phyloP scores from a whole-genome alignment of 305 asterid genomes.

The Ruellia speciosa region DNA sequence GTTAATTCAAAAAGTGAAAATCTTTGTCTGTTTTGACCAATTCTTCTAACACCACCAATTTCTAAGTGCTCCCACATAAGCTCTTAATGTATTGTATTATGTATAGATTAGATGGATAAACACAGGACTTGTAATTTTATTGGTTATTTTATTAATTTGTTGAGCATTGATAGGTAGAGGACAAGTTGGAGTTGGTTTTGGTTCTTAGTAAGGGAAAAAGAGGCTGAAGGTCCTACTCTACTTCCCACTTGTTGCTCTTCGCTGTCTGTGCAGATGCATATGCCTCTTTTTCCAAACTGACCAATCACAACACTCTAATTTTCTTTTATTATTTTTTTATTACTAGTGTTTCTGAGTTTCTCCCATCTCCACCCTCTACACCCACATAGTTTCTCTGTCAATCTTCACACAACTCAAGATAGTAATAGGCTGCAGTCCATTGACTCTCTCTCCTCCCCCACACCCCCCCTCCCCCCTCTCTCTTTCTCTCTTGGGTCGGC shows the following conservation, averaged over 20 bases:
- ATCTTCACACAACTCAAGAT: slow-evolving; percentile 33
- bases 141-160: background rate
- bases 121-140: slow-evolving; percentile 4
- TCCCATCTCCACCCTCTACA: slow-evolving; percentile 12
- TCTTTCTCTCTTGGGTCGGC: background rate
- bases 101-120: background rate
- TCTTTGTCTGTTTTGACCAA: slow-evolving; percentile 5
- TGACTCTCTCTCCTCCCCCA: slow-evolving; percentile 22
- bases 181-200: slow-evolving; percentile 30
- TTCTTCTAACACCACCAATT: background rate
- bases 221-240: slow-evolving; percentile 22
- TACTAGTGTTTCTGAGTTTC: background rate
- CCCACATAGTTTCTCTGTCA: slow-evolving; percentile 16
- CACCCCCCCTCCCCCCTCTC: background rate
- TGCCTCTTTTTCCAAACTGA: slow-evolving; percentile 29
- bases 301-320: slow-evolving; percentile 22
- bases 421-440: slow-evolving; percentile 14
- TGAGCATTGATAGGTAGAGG: slow-evolving; percentile 24
- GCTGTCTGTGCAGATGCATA: slow-evolving; percentile 30
- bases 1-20: background rate
- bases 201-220: slow-evolving; percentile 4
- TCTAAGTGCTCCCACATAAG: background rate
- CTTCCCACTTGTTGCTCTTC: slow-evolving; percentile 21
- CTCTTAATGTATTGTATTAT: background rate
- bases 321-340: slow-evolving; percentile 3